A percentile compares a stretch with the other conserved stretches of the same genome.
Evolutionary conservation across 441 rosid species (phyloP).

Genomic region (Pelargonium australe): DNA sequence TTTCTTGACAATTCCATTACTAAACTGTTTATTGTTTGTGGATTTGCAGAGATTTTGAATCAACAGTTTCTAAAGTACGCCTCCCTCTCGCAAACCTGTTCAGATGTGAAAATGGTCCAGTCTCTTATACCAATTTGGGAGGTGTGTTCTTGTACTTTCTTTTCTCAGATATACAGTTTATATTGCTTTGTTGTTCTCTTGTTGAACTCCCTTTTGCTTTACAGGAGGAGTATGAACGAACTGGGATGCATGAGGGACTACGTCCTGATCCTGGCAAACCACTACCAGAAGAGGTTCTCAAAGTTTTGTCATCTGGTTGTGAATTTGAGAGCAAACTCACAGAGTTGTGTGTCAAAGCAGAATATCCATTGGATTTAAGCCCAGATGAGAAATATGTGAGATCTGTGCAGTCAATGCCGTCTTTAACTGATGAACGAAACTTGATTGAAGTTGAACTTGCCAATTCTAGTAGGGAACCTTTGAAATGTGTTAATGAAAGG

Average conservation of each 20-base stretch:
- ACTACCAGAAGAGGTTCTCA: conserved; percentile 59
- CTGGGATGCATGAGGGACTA: conserved; percentile 48
- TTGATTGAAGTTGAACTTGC: conserved; percentile 30
- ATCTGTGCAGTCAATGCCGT: conserved; percentile 25
- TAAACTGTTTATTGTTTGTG: conserved; percentile 18
- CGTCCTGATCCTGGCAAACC: conserved; percentile 76
- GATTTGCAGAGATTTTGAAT: conserved; percentile 70
- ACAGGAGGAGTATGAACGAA: conserved; percentile 87
- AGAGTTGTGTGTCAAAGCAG: conserved; percentile 38
- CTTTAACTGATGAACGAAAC: conserved; percentile 27
- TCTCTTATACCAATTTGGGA: conserved; percentile 98
- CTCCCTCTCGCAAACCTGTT: conserved; percentile 66
- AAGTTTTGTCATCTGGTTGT: conserved; percentile 45
- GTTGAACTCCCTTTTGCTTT: conserved; percentile 19
- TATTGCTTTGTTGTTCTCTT: conserved; percentile 19
- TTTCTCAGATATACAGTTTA: conserved; percentile 1
- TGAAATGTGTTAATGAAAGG: conserved; percentile 23
- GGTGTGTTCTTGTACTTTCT: conserved; percentile 39
- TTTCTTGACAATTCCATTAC: conserved; percentile 15
- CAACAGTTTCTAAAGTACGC: conserved; percentile 54
- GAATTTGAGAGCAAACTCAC: conserved; percentile 45
- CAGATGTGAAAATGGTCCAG: conserved; percentile 88
- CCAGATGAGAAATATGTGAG: conserved; percentile 27
- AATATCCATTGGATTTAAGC: conserved; percentile 19
- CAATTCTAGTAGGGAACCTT: conserved; percentile 31